phyloP scores from a whole-genome alignment of 2,329 filamentous ascomycete species.

The Sclerotinia nivalis region DNA sequence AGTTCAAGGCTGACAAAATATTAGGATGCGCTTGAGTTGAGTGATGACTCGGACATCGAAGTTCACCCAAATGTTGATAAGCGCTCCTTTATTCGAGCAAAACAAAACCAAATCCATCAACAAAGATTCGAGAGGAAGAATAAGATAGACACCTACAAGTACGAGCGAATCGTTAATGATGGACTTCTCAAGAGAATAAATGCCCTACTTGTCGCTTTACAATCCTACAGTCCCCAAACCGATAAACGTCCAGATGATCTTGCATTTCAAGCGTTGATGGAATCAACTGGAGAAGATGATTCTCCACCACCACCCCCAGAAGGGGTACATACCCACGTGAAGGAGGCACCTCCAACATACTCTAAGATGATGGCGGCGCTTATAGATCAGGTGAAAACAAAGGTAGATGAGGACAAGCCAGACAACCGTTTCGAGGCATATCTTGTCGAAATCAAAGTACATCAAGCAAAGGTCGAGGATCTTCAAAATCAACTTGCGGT shows the following conservation, averaged over 20 bases:
- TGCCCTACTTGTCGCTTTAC: conserved; percentile 70
- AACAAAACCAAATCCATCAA: conserved; percentile 95
- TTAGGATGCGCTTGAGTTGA: conserved; percentile 88
- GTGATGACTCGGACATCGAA: conserved; percentile 96
- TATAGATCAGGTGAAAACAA: conserved; percentile 82
- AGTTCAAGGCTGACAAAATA: conserved; percentile 38
- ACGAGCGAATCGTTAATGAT: conserved; percentile 91
- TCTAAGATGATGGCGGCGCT: conserved; percentile 98
- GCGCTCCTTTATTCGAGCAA: conserved; percentile 95
- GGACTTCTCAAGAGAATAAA: conserved; percentile 84
- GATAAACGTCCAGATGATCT: conserved; percentile 71
- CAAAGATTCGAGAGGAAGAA: conserved; percentile 82
- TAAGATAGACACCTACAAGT: conserved; percentile 88
- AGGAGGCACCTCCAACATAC: conserved; percentile 76
- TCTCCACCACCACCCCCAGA: conserved; percentile 73
- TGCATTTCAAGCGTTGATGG: conserved; percentile 86
- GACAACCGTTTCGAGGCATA: conserved; percentile 72
- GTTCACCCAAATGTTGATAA: conserved; percentile 99
- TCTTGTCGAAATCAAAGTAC: conserved; percentile 72
- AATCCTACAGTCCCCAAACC: conserved; percentile 69
- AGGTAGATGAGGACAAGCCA: conserved; percentile 70
- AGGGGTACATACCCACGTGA: conserved; percentile 74
- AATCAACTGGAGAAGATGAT: conserved; percentile 73
- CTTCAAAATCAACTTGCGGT: conserved; percentile 73
- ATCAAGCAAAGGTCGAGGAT: conserved; percentile 74